Base-by-base conservation (phyloP, 129 eudicot species). In the Flaveria bidentis region DNA sequence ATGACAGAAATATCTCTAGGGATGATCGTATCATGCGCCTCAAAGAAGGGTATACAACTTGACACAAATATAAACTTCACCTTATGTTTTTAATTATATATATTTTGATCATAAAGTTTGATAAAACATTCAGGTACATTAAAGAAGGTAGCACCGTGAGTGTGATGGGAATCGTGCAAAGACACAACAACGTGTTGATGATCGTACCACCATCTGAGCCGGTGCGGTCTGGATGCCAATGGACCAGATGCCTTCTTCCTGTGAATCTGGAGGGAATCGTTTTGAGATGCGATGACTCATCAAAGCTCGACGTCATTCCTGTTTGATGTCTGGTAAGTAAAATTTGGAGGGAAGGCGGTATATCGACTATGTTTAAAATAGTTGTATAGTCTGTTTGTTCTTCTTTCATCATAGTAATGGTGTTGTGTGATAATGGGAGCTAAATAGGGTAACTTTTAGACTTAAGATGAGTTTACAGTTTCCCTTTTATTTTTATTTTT, bases 61-160 rank as follows among this genome's bases (percentile, higher is more conserved):
- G 10, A 16, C n/a, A 25, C 4, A 45, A 2, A 28, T 50, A 58
- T 58, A 44, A 22, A 44, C n/a, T 14, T 11, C 1, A 13, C 51
- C 18, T 23, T 22, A 15, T 49, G n/a, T 41, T 52, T 62, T 4
- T 10, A 51, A 7, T 36, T 44, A 58, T 49, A 10, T 69, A 16
- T 23, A 26, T 39, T 18, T 36, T 57, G 45, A 57, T 73, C 49
- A 3, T 75, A 10, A 12, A 20, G 42, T 26, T 41, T 76, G 26
- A 41, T 25, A 41, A 23, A 72, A 8, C 17, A 16, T 17, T 0
- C 75, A 88, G 93, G 82, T 86, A 85, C 79, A 84, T 88, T 36
- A 86, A 88, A 78, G 93, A 88, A 86, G 93, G 90, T 47, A 88
- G 90, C 75, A 86, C 90, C 0, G 93, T 88, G 55, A 88, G 90